These are phyloP conservation scores for Pyracantha coccinea DNA, from an alignment of 331 rosid genomes.

Conservation along the genomic window DNA sequence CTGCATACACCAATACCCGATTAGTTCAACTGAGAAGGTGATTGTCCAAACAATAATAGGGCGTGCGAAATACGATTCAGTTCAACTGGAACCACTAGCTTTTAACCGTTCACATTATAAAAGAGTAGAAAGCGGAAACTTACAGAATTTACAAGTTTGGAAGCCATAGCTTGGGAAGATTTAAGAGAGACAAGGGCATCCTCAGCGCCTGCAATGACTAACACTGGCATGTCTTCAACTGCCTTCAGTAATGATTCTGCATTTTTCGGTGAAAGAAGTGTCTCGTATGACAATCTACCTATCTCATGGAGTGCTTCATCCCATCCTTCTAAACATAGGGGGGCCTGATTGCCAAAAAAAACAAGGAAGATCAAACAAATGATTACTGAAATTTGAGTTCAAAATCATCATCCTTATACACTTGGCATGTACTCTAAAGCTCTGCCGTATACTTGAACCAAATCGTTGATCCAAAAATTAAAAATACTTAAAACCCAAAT, in stretches of 20 bases:
- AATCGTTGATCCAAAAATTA: not conserved
- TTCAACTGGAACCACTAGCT: no score
- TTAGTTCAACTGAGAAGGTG: not conserved
- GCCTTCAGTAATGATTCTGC: constrained; percentile 62
- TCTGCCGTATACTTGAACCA: not conserved
- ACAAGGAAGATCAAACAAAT: not conserved
- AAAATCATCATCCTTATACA: not conserved
- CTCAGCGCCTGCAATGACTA: constrained; percentile 85
- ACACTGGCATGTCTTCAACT: constrained; percentile 55
- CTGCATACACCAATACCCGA: constrained; percentile 34
- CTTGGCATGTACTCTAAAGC: not conserved
- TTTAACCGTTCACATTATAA: not conserved
- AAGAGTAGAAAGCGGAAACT: constrained; percentile 17
- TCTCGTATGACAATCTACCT: constrained; percentile 77
- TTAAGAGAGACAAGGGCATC: constrained; percentile 77
- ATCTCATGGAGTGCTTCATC: constrained; percentile 94
- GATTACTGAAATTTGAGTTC: not conserved
- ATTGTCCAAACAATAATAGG: no score
- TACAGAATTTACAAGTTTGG: constrained; percentile 80
- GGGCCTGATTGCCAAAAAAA: constrained; percentile 44
- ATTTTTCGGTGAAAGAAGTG: constrained; percentile 43
- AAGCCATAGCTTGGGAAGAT: constrained; percentile 72
- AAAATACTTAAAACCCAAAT: not conserved
- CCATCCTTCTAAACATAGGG: constrained; percentile 91
- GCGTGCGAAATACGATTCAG: no score